Evolutionary conservation across 768 basidiomycete genomes (phyloP), one percentile per base, ranked within the genome.

Genomic region (Pulveroboletus sp.): DNA sequence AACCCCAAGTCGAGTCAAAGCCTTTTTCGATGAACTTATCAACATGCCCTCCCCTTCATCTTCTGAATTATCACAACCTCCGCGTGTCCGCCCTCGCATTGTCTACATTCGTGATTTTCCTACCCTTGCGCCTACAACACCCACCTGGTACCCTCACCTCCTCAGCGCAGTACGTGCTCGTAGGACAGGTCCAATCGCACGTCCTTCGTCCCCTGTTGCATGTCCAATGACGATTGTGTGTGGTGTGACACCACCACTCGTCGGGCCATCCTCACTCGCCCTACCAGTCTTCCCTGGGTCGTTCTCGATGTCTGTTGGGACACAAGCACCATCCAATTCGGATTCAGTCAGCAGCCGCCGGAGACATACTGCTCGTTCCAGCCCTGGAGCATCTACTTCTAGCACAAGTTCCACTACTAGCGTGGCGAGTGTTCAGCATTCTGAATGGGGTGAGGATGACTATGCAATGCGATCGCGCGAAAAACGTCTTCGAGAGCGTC

Each of bases 161-260:
- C 74, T 93, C 13, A 75, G 80, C 27, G 84, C 89, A 11, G 87
- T 94, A n/a, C 80, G 84, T 38, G 74, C 83, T 48, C 78, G 90
- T 33, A 80, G 93, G 30, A 77, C 81, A 55, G 83, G 86, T 2
- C 74, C 83, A 4, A 70, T 84, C 8, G 69, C 81, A 1, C 73
- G 81, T 27, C 75, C 82, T 10, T 74, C 80, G 6, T 79, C 81
- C n/a, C 77, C 82, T 1, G 77, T 83, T 11, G 56, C 68, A 32
- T 81, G 81, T 61, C 89, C 92, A 3, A 88, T 85, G 58, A 81
- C 84, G 8, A 90, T 96, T 41, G 75, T 96, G 15, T 88, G 95
- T 59, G 91, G 92, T n/a, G 82, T 90, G 60, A 84, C 86, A 1
- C 91, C 93, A 26, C 71, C 88, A 4, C 69, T 92, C n/a, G 70